phyloP scores from a whole-genome alignment of 805 yeast species.

The Sugiyamaella lignohabitans region DNA sequence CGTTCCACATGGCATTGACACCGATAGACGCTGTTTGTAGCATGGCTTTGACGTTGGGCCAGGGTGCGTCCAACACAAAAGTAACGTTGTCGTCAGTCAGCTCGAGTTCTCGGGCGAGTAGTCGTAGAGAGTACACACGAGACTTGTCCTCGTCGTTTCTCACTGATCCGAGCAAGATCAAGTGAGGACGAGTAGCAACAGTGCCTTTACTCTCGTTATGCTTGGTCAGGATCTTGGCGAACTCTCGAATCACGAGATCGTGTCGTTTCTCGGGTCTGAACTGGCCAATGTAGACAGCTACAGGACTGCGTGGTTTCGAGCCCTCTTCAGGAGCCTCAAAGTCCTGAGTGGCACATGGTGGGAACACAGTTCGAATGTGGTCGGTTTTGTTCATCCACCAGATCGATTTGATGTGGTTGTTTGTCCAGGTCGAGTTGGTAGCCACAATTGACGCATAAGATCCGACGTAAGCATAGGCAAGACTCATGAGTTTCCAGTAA shows the following conservation, averaged over 20 bases:
- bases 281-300: slow-evolving; percentile 70
- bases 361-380: slow-evolving; percentile 55
- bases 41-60: slow-evolving; percentile 49
- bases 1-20: slow-evolving; percentile 98
- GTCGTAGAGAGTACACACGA: slow-evolving; percentile 47
- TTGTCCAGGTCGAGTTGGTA: slow-evolving; percentile 91
- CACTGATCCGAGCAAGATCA: slow-evolving; percentile 79
- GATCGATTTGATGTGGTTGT: slow-evolving; percentile 56
- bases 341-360: slow-evolving; percentile 79
- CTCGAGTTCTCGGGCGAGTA: slow-evolving; percentile 38
- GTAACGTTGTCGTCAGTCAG: slow-evolving; percentile 40
- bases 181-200: slow-evolving; percentile 39
- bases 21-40: slow-evolving; percentile 63
- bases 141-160: slow-evolving; percentile 60
- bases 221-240: slow-evolving; percentile 43
- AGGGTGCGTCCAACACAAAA: slow-evolving; percentile 69
- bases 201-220: slow-evolving; percentile 20
- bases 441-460: slow-evolving; percentile 56
- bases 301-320: slow-evolving; percentile 21
- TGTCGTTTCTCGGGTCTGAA: slow-evolving; percentile 95
- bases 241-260: slow-evolving; percentile 58
- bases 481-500: slow-evolving; percentile 70
- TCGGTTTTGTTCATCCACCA: slow-evolving; percentile 48
- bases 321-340: slow-evolving; percentile 29
- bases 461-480: slow-evolving; percentile 60